Evolutionary conservation across 805 yeast species (phyloP), one percentile per base, ranked within the genome.

Genomic region (Zygoascus ofunaensis): DNA sequence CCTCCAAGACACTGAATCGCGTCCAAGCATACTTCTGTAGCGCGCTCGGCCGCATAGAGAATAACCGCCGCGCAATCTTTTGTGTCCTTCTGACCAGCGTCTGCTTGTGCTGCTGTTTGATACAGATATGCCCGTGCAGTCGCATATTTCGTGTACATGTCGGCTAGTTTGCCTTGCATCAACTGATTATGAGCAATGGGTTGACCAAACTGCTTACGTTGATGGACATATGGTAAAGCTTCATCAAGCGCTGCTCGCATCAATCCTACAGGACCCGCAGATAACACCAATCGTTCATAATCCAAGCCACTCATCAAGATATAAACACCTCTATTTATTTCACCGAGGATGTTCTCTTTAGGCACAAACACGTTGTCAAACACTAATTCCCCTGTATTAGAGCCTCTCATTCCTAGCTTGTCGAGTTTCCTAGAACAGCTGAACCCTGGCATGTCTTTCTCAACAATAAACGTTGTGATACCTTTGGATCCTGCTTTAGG

Each of bases 321-420:
- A 44, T 58, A 58, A 21, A 58, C 63, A 2, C 63, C 63, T 26
- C 54, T 53, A 42, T 53, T 53, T 37, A 57, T 36, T 26, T 51
- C 49, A 19, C 63, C 63, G n/a, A 59, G 56, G 10, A 57, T 48
- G 45, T 58, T 59, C 40, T 51, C 59, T 37, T 54, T 54, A 28
- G 63, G 63, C 10, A 59, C 58, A 39, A 55, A 59, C 3, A 58
- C 61, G 48, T 59, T 49, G 23, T 59, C 63, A 46, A 59, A 59
- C 23, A 59, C 59, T 4, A 59, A 50, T 45, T 59, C 63, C 1
- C 63, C 63, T 19, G 63, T 59, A 44, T 59, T 58, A 42, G 63
- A 59, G 35, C 63, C 63, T 28, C 63, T 44, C 63, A 59, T 59
- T 4, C 63, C 63, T n/a, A 58, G 48, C 53, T 59, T 59, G 52